These are phyloP conservation scores for Rutstroemia sp. DNA, from an alignment of 2,329 filamentous ascomycete genomes.

Conservation along the genomic window DNA sequence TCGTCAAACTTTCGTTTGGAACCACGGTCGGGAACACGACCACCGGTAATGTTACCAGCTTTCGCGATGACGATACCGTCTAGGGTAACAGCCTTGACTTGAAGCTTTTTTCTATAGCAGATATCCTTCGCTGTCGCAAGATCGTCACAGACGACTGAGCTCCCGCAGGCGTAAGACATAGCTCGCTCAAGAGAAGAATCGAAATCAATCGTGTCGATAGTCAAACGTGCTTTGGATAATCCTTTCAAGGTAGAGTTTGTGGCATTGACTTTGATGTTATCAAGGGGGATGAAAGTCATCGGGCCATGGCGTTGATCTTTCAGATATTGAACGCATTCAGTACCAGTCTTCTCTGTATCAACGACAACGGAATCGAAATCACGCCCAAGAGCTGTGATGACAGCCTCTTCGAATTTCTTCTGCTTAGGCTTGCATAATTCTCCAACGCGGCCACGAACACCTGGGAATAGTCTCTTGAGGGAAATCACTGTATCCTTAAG, in stretches of 20 bases:
- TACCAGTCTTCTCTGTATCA: slow-evolving; percentile 87
- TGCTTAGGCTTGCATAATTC: slow-evolving; percentile 94
- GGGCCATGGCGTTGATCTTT: slow-evolving; percentile 82
- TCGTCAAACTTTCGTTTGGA: slow-evolving; percentile 82
- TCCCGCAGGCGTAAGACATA: slow-evolving; percentile 91
- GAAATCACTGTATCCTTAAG: slow-evolving; percentile 78
- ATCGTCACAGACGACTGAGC: slow-evolving; percentile 88
- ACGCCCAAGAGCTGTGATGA: slow-evolving; percentile 83
- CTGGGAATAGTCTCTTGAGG: slow-evolving; percentile 84
- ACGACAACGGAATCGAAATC: slow-evolving; percentile 94
- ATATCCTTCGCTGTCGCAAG: slow-evolving; percentile 81
- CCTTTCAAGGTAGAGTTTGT: slow-evolving; percentile 88
- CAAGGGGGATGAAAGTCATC: slow-evolving; percentile 90
- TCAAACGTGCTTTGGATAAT: slow-evolving; percentile 75
- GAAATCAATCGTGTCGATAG: slow-evolving; percentile 94
- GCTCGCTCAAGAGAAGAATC: slow-evolving; percentile 82
- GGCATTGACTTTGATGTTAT: slow-evolving; percentile 93
- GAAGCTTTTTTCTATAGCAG: slow-evolving; percentile 73
- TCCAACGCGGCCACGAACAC: slow-evolving; percentile 82
- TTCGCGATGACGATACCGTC: slow-evolving; percentile 98
- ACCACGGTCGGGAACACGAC: slow-evolving; percentile 70
- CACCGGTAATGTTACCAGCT: slow-evolving; percentile 92
- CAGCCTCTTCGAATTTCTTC: slow-evolving; percentile 91
- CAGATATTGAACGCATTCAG: slow-evolving; percentile 90
- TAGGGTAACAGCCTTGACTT: slow-evolving; percentile 88